These are phyloP conservation scores for Tetrahymena elliotti DNA, from an alignment of 73 alveolate genomes.

Conservation along the genomic window DNA sequence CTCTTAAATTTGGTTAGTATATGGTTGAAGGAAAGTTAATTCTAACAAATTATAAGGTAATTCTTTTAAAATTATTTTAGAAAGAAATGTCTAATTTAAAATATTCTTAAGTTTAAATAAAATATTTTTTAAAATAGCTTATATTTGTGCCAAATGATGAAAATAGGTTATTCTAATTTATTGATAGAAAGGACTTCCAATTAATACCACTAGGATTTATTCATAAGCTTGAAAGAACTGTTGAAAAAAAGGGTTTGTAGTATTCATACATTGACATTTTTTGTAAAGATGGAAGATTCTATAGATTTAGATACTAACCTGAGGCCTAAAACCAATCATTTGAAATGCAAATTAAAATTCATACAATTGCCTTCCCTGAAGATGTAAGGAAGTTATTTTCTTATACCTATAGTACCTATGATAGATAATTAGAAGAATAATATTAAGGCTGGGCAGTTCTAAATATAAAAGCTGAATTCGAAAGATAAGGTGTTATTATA, in stretches of 20 bases:
- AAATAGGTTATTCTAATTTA: background rate
- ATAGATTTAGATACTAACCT: background rate
- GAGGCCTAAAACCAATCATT: conserved; percentile 1
- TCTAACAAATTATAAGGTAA: background rate
- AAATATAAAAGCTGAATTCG: conserved; percentile 14
- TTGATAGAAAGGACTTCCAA: conserved; percentile 16
- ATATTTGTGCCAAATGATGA: background rate
- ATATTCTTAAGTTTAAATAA: background rate
- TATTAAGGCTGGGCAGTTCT: conserved; percentile 15
- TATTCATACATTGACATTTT: conserved; percentile 7
- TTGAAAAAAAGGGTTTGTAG: conserved; percentile 19
- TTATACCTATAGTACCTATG: background rate
- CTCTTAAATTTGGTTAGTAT: background rate
- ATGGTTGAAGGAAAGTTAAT: background rate
- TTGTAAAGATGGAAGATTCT: conserved; percentile 32
- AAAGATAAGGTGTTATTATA: conserved; percentile 11
- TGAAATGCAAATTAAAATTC: background rate
- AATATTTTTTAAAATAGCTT: background rate
- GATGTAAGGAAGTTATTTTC: conserved; percentile 3
- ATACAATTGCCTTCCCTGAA: conserved; percentile 4
- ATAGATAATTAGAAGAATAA: background rate
- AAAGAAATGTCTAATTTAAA: no score
- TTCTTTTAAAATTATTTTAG: background rate
- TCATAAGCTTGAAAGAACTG: conserved; percentile 15
- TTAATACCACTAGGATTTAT: conserved; percentile 7